Evolutionary conservation across 306 rosid species (phyloP), one percentile per base, ranked within the genome.

Genomic region (Lithocarpus polystachyus): DNA sequence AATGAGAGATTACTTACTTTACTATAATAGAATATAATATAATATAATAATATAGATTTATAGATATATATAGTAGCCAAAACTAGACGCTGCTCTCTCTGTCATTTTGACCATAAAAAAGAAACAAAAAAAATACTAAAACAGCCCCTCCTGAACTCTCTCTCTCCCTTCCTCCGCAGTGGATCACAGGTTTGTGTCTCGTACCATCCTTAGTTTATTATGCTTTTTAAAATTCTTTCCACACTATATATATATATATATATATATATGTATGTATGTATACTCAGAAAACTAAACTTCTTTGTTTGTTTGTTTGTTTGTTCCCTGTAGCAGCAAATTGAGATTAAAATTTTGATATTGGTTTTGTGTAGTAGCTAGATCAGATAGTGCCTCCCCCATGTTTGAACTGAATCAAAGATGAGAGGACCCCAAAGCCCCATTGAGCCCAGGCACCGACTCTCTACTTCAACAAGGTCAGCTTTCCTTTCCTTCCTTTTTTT

Each of bases 371-470:
- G 6, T 53, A 31, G 65, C 56, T 55, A 56, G 77, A 64, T 76
- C 78, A 64, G 76, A 88, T 67, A 81, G 64, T 76, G 52, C 37
- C 75, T 82, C 28, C 59, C 71, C 35, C 14, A 61, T 77, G 76
- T 65, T 67, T 75, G 78, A 54, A 68, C 84, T 71, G 75, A 81
- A 80, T 80, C 75, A 61, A 73, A 80, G 57, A 94, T 95, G 98
- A 92, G 98, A 87, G 90, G 81, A 73, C 83, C 92, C 52, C 88
- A 88, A 1, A 86, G 77, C 80, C 70, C 80, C 75, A 76, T 86
- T 11, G 99, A 95, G 89, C 98, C 91, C 18, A 87, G 98, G 6
- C 86, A 78, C 81, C 99, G 98, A 24, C 83, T 85, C 56, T 89
- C 94, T 14, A 75, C 91, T 83, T 87, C 92, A 6, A 37, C 78